A percentile compares a stretch with the other conserved stretches of the same genome.
Evolutionary conservation across 1,139 yeast species (phyloP).

Genomic region (Arxiozyma bovina): DNA sequence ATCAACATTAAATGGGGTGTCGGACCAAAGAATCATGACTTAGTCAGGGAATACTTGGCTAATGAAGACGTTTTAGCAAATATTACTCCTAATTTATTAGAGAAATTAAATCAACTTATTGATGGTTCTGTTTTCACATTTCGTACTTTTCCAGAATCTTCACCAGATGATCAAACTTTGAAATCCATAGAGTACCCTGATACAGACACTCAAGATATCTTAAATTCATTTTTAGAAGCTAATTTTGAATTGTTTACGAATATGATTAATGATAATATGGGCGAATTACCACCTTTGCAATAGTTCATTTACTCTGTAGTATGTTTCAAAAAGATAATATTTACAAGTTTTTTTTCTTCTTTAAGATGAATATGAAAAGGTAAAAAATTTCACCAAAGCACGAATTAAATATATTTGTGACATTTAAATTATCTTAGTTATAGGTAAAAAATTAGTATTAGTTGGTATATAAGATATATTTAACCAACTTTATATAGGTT

Average conservation of each 20-base stretch:
- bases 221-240: slow-evolving; percentile 10
- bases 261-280: slow-evolving; percentile 10
- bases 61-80: slow-evolving; percentile 10
- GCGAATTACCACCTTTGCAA: slow-evolving; percentile 7
- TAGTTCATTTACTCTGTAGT: no score
- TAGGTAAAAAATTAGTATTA: no score
- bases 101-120: neutral
- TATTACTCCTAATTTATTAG: neutral
- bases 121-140: neutral
- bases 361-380: no score
- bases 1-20: slow-evolving; percentile 19
- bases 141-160: neutral
- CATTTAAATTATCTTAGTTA: no score
- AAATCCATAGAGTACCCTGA: neutral
- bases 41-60: slow-evolving; percentile 9
- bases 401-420: no score
- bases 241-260: slow-evolving; percentile 13
- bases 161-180: neutral
- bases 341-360: no score
- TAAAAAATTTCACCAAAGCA: no score
- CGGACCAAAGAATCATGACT: slow-evolving; percentile 8
- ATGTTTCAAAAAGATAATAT: no score
- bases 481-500: no score
- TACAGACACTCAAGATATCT: slow-evolving; percentile 7
- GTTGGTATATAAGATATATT: no score